phyloP scores from a whole-genome alignment of 345 rosid species.

The Lumnitzera racemosa region DNA sequence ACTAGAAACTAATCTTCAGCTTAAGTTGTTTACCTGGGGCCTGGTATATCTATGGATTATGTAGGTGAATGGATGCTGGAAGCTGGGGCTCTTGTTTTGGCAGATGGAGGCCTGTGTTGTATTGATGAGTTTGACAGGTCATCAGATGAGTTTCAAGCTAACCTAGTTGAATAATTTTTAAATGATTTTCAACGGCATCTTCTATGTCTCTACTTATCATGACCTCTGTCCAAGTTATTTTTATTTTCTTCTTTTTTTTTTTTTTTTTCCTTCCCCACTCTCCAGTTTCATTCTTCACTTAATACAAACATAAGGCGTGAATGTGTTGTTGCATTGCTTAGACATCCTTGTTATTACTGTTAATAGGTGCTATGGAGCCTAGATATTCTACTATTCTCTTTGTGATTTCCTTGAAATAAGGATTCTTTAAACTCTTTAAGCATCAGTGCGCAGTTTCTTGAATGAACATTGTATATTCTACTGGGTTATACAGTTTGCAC shows the following conservation, averaged over 20 bases:
- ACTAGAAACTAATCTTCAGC: too few relatives aligned
- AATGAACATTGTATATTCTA: too few relatives aligned
- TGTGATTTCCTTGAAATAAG: neutral
- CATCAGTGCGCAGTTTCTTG: too few relatives aligned
- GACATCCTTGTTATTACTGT: too few relatives aligned
- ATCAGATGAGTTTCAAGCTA: constrained; percentile 5
- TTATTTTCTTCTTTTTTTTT: neutral
- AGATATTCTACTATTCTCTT: too few relatives aligned
- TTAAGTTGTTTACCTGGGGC: constrained; percentile 1
- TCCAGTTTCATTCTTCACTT: neutral
- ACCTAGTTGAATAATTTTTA: neutral
- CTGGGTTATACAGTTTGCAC: too few relatives aligned
- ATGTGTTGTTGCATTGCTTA: too few relatives aligned
- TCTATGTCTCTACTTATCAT: neutral
- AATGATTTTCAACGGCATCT: neutral
- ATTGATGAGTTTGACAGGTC: constrained; percentile 98
- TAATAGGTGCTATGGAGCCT: too few relatives aligned
- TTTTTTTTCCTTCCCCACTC: neutral
- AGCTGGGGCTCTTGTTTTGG: constrained; percentile 98
- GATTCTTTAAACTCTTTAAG: too few relatives aligned
- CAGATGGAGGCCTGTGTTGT: constrained; percentile 98
- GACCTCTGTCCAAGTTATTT: neutral
- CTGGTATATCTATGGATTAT: constrained; percentile 4
- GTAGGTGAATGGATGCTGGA: constrained; percentile 96
- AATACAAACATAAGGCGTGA: too few relatives aligned